Base-by-base conservation (phyloP, 1,284 basidiomycete species). In the Mycosarcoma maydis region DNA sequence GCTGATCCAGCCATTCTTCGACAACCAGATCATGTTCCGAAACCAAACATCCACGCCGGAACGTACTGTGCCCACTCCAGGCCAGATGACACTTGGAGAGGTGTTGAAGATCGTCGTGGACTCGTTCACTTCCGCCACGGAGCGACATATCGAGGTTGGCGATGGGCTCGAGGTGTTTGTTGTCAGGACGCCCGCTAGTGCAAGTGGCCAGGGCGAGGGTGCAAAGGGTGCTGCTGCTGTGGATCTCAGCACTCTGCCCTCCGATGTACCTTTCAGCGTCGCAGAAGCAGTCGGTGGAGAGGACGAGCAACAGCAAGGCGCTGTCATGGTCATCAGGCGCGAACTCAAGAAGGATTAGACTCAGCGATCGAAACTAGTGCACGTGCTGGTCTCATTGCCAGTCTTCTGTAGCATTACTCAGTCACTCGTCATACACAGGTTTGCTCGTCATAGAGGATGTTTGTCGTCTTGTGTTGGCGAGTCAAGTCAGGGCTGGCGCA, bases 11-110 rank as follows among this genome's bases (percentile, higher is more conserved):
- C 80, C 80, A 0, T 81, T 81, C 62, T 62, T 81, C 30, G 80
- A 81, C 62, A 77, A 67, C 56, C 78, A 80, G 68, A 78, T 81
- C 68, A 80, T 80, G 79, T 80, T 77, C 58, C 73, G 71, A 42
- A 81, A 81, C 60, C 78, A 78, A 33, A 58, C 57, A 6, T 52
- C 76, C 20, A 76, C 74, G 6, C 70, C 77, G n/a, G 68, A 56
- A 16, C 60, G 54, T 30, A 45, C 43, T 9, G 58, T 80, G 0
- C 80, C 80, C 14, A 69, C 58, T 11, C 80, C 80, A 22, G 80
- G 80, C 6, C 69, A 72, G 32, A 72, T 80, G 60, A 60, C 67
- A 2, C 47, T 81, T 9, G 59, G 58, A 1, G 59, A 77, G 9
- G 71, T 78, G 48, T 60, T 81, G 27, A 72, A 72, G 54, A 73